A percentile compares a stretch with the other conserved stretches of the same genome.
phyloP scores from a whole-genome alignment of 2,329 filamentous ascomycete genomes.

The Pseudopithomyces maydicus region DNA sequence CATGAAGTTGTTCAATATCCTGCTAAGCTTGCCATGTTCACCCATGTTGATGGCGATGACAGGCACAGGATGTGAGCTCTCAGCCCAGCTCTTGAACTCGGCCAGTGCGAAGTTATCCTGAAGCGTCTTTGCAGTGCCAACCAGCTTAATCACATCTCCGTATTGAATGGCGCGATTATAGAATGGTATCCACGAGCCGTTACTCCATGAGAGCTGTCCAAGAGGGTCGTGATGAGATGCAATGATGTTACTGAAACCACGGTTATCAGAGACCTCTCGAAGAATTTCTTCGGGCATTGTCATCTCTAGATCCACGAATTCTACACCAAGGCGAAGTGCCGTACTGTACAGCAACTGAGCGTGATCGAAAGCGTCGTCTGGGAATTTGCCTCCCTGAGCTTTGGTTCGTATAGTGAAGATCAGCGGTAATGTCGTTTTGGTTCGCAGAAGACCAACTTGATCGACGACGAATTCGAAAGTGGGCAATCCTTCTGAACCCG shows the following conservation, averaged over 20 bases:
- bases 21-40: constrained; percentile 80
- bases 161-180: constrained; percentile 91
- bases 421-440: constrained; percentile 73
- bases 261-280: constrained; percentile 68
- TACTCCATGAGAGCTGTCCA: constrained; percentile 81
- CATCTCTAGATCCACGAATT: constrained; percentile 94
- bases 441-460: constrained; percentile 80
- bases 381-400: constrained; percentile 86
- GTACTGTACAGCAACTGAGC: constrained; percentile 76
- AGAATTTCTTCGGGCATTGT: constrained; percentile 80
- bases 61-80: constrained; percentile 74
- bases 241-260: constrained; percentile 81
- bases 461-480: constrained; percentile 77
- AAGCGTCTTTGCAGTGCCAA: constrained; percentile 75
- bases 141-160: constrained; percentile 92
- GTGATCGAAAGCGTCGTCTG: constrained; percentile 73
- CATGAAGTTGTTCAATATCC: constrained; percentile 89
- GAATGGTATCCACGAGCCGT: constrained; percentile 87
- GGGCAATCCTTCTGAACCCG: constrained; percentile 61
- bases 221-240: constrained; percentile 92
- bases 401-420: constrained; percentile 91
- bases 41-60: constrained; percentile 98
- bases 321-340: constrained; percentile 81
- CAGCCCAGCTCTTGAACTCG: constrained; percentile 79
- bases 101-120: constrained; percentile 87